Percentiles rank a stretch among this genome's conserved stretches.
Evolutionary conservation across 2,329 filamentous ascomycete genomes (phyloP).

Genomic region (Amauroascus niger): DNA sequence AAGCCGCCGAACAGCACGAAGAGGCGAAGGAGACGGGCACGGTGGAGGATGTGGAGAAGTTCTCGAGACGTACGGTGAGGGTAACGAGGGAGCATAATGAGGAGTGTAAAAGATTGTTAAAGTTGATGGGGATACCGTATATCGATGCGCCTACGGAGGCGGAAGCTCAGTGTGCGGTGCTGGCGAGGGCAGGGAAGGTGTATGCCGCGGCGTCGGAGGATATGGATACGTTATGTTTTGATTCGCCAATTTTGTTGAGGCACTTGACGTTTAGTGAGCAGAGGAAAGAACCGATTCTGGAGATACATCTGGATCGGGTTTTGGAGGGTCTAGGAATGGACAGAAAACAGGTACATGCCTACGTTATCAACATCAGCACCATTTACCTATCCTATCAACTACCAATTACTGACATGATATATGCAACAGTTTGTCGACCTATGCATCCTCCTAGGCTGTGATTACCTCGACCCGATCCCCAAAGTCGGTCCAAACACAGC

Average conservation of each 20-base stretch:
- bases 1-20: constrained; percentile 80
- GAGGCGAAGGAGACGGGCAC: constrained; percentile 97
- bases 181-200: constrained; percentile 86
- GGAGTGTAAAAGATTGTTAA: constrained; percentile 82
- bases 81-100: constrained; percentile 96
- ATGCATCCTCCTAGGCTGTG: constrained; percentile 93
- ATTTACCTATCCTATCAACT: no score
- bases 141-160: constrained; percentile 94
- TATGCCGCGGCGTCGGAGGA: constrained; percentile 95
- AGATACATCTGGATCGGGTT: constrained; percentile 80
- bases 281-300: constrained; percentile 92
- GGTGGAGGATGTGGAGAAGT: constrained; percentile 95
- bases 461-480: constrained; percentile 93
- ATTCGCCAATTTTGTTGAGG: constrained; percentile 78
- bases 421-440: constrained; percentile 91
- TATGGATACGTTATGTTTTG: constrained; percentile 97
- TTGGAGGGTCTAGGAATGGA: constrained; percentile 85
- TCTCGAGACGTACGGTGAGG: constrained; percentile 81
- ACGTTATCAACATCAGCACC: constrained; percentile 7
- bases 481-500: constrained; percentile 89
- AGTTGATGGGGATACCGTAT: constrained; percentile 92
- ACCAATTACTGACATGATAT: no score
- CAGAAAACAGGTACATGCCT: constrained; percentile 56
- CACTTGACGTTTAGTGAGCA: constrained; percentile 97
- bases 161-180: constrained; percentile 86